Evolutionary conservation across 2,329 filamentous ascomycete species (phyloP).

Genomic region (Fonsecaea multimorphosa): DNA sequence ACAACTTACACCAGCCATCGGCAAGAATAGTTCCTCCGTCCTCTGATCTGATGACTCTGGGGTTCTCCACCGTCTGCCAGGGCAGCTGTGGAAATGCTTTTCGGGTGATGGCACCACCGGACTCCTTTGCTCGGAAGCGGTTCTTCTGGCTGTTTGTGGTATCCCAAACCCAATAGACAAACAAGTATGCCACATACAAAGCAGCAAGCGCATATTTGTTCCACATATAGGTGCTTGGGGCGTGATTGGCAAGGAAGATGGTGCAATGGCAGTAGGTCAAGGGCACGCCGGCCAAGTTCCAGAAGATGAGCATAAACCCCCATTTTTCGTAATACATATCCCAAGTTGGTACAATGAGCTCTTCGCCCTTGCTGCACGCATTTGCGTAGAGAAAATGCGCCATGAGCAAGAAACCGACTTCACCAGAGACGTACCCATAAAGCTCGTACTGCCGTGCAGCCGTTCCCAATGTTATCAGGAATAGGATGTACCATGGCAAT

Average conservation of each 20-base stretch:
- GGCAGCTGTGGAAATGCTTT: slow-evolving; percentile 89
- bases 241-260: slow-evolving; percentile 83
- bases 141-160: slow-evolving; percentile 94
- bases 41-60: slow-evolving; percentile 74
- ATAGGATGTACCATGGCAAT: slow-evolving; percentile 88
- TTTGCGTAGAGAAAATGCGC: slow-evolving; percentile 92
- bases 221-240: slow-evolving; percentile 78
- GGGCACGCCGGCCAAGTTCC: slow-evolving; percentile 91
- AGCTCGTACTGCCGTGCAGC: slow-evolving; percentile 82
- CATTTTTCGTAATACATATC: slow-evolving; percentile 98
- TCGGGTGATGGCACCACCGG: slow-evolving; percentile 68
- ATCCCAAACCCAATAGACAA: slow-evolving; percentile 91
- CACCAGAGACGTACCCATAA: slow-evolving; percentile 85
- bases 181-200: slow-evolving; percentile 75
- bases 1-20: slow-evolving; percentile 77
- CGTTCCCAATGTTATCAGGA: slow-evolving; percentile 76
- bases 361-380: slow-evolving; percentile 89
- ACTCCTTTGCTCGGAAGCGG: slow-evolving; percentile 80
- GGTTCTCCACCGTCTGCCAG: slow-evolving; percentile 82
- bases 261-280: slow-evolving; percentile 94
- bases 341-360: slow-evolving; percentile 88
- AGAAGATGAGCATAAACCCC: slow-evolving; percentile 98
- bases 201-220: slow-evolving; percentile 69
- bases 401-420: slow-evolving; percentile 82
- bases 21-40: slow-evolving; percentile 78